Evolutionary conservation across 176 grass and related monocot genomes (phyloP), one percentile per base, ranked within the genome.

Genomic region (Rhynchospora breviuscula): DNA sequence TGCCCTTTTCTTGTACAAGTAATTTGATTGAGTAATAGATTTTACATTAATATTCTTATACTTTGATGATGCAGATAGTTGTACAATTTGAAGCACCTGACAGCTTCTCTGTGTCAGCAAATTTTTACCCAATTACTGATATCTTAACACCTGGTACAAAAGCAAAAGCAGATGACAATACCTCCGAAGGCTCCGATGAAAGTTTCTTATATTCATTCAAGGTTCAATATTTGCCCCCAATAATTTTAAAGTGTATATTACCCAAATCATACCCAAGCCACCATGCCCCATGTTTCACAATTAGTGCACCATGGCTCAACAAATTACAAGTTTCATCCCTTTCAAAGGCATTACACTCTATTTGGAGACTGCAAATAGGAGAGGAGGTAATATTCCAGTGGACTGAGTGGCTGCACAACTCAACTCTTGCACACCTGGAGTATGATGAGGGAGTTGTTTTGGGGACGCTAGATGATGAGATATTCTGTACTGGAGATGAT

Each of bases 301-400:
- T 93, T 58, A 80, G 73, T 56, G 47, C 83, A 51, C 79, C 84
- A 48, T 93, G 85, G 88, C 87, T 93, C 79, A 59, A 93, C 70
- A 69, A 53, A 10, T 63, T 14, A 26, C 85, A 83, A 29, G 81
- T 90, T 70, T 88, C 84, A 49, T 62, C 79, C 46, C 56, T 93
- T 25, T 93, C 88, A 84, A 4, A 21, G 25, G 80, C 73, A 56
- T 17, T 93, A 87, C 85, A 93, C 79, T 59, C 86, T 25, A 86
- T 93, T 68, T 93, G 88, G 88, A 76, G 51, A 54, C 79, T 86
- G 19, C 86, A 88, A 67, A 65, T 65, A 81, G 86, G 86, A 25
- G 86, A 93, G 82, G 91, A 90, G 81, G 83, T 90, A 9, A 78
- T 88, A 25, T 93, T 88, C 60, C 83, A 74, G 43, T 93, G 88